phyloP scores from a whole-genome alignment of 345 rosid genomes.

The Nasturtium officinale region DNA sequence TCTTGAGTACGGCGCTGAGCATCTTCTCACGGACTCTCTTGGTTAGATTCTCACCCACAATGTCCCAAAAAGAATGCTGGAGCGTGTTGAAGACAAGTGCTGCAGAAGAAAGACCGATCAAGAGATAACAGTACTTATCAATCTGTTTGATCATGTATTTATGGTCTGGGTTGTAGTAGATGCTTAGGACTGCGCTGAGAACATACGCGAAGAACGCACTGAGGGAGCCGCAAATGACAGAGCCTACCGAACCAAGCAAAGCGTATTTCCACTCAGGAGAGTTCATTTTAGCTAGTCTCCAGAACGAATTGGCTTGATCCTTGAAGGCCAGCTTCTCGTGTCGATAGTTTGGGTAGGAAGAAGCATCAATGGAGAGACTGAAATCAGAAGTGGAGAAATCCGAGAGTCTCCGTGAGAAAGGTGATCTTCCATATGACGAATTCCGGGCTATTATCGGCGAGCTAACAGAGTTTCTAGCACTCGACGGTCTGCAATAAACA shows the following conservation, averaged over 20 bases:
- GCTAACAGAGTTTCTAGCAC: conserved; percentile 97
- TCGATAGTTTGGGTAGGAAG: conserved; percentile 67
- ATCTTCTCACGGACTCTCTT: conserved; percentile 95
- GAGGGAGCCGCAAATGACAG: conserved; percentile 84
- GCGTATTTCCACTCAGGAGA: conserved; percentile 98
- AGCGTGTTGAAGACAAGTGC: conserved; percentile 90
- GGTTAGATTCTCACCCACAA: conserved; percentile 96
- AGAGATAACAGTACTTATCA: conserved; percentile 81
- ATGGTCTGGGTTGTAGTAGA: conserved; percentile 85
- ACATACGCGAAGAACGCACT: conserved; percentile 97
- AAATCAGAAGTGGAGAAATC: conserved; percentile 99
- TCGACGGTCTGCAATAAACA: conserved; percentile 75
- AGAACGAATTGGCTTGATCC: conserved; percentile 96
- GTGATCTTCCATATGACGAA: conserved; percentile 96
- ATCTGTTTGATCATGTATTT: conserved; percentile 86
- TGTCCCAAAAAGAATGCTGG: conserved; percentile 97
- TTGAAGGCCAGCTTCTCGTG: conserved; percentile 88
- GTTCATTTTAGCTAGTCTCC: conserved; percentile 97
- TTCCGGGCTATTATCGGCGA: conserved; percentile 93
- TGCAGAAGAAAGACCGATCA: conserved; percentile 94
- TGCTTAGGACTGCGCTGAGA: conserved; percentile 87
- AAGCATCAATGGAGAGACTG: conserved; percentile 80
- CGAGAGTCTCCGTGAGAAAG: conserved; percentile 89
- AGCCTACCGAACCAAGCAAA: conserved; percentile 83
- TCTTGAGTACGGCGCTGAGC: conserved; percentile 82